Conservation (phyloP, 2,329 filamentous ascomycete genomes). For the Pestalotiopsis sp. region DNA sequence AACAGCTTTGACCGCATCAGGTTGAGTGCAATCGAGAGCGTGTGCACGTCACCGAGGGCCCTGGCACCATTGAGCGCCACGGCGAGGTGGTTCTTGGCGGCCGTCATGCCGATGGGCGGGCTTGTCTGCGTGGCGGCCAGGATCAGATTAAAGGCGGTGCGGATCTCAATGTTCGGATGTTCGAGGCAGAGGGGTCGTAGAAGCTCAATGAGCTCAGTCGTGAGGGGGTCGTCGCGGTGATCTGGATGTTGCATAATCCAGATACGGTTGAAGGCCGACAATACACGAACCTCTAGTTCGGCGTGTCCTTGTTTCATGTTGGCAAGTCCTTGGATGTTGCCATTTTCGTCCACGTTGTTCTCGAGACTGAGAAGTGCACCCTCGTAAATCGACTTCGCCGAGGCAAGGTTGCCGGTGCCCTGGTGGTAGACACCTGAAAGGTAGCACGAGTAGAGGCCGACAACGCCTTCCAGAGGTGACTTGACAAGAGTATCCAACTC, state of each 20-base stretch:
- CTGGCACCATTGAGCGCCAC: slow-evolving; percentile 72
- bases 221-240: slow-evolving; percentile 59
- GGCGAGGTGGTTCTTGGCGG: slow-evolving; percentile 79
- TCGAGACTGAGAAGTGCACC: slow-evolving; percentile 60
- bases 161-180: slow-evolving; percentile 75
- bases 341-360: slow-evolving; percentile 21
- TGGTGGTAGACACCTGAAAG: slow-evolving; percentile 77
- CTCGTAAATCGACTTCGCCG: slow-evolving; percentile 69
- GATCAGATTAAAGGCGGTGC: slow-evolving; percentile 77
- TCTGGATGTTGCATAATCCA: slow-evolving; percentile 71
- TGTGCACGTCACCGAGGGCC: slow-evolving; percentile 73
- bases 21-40: slow-evolving; percentile 80
- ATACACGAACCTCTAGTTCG: slow-evolving; percentile 65
- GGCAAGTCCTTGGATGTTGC: background rate
- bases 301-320: slow-evolving; percentile 47
- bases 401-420: slow-evolving; percentile 72
- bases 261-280: slow-evolving; percentile 69
- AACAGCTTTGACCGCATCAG: slow-evolving; percentile 86
- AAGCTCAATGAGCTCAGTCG: slow-evolving; percentile 63
- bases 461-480: slow-evolving; percentile 44
- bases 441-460: slow-evolving; percentile 66
- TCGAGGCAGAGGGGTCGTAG: slow-evolving; percentile 69
- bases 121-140: slow-evolving; percentile 67
- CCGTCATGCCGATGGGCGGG: slow-evolving; percentile 68
- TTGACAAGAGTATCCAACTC: slow-evolving; percentile 51